A percentile compares a stretch with the other conserved stretches of the same genome.
phyloP scores from a whole-genome alignment of 2,329 filamentous ascomycete species.

The Graphiopsis chlorocephala region DNA sequence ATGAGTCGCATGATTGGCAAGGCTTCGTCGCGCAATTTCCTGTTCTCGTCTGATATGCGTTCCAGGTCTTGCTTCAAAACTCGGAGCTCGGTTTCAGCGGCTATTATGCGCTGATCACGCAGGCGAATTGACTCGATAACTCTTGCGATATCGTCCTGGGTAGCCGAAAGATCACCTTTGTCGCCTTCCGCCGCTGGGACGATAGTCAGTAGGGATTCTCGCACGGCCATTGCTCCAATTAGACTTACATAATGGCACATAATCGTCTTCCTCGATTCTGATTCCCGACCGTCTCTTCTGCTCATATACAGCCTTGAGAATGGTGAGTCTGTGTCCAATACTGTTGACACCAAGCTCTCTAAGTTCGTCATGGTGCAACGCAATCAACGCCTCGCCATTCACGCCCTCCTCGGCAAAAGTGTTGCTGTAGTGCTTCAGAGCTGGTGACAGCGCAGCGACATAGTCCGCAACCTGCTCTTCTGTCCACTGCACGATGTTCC shows the following conservation, averaged over 20 bases:
- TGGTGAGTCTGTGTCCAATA: constrained; percentile 89
- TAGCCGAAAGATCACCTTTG: constrained; percentile 79
- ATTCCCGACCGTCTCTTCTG: constrained; percentile 93
- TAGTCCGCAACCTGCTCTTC: constrained; percentile 90
- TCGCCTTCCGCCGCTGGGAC: constrained; percentile 79
- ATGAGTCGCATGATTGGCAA: constrained; percentile 84
- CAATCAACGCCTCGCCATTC: constrained; percentile 84
- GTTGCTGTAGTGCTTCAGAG: constrained; percentile 35
- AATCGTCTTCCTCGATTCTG: constrained; percentile 87
- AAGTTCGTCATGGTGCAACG: constrained; percentile 85
- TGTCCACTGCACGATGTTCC: constrained; percentile 75
- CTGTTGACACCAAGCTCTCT: constrained; percentile 93
- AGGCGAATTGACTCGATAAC: constrained; percentile 85
- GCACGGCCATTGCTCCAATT: neutral
- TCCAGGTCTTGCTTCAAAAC: constrained; percentile 60
- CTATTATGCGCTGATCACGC: constrained; percentile 83
- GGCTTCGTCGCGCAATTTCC: constrained; percentile 84
- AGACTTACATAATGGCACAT: constrained; percentile 64
- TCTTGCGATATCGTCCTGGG: constrained; percentile 87
- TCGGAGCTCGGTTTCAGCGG: constrained; percentile 78
- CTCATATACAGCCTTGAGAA: constrained; percentile 94
- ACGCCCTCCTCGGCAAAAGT: constrained; percentile 77
- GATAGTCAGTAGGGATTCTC: constrained; percentile 21
- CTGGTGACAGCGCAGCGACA: constrained; percentile 50
- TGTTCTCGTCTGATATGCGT: constrained; percentile 71